phyloP scores from a whole-genome alignment of 176 grass and related monocot species.

The Otatea glauca region DNA sequence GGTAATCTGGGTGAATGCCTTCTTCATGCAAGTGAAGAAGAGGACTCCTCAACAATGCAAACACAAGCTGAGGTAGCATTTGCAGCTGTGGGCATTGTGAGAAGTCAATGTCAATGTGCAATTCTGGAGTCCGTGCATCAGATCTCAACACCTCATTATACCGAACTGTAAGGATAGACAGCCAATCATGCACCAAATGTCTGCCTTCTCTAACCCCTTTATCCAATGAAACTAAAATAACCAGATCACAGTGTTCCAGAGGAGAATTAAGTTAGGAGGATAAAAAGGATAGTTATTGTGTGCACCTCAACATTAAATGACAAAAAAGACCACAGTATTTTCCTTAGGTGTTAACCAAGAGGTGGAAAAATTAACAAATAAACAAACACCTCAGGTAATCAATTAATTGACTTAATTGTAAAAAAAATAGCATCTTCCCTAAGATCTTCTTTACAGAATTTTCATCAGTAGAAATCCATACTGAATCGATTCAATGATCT shows the following conservation, averaged over 20 bases:
- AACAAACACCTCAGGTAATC: neutral
- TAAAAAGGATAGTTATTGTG: constrained; percentile 12
- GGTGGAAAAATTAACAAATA: neutral
- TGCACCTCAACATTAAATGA: constrained; percentile 7
- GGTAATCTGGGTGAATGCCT: constrained; percentile 96
- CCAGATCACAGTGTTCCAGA: constrained; percentile 54
- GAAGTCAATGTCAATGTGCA: constrained; percentile 79
- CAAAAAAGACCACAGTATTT: neutral
- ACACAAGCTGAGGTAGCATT: constrained; percentile 78
- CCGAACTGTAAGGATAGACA: constrained; percentile 78
- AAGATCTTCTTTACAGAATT: constrained; percentile 15
- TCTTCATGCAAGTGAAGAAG: constrained; percentile 93
- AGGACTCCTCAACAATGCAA: constrained; percentile 86
- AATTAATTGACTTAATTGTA: neutral
- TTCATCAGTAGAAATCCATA: neutral
- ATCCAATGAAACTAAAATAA: constrained; percentile 85
- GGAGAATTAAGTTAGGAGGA: constrained; percentile 10
- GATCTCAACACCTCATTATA: constrained; percentile 63
- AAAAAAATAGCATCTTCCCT: neutral
- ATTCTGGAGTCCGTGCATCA: constrained; percentile 52
- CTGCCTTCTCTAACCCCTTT: constrained; percentile 91
- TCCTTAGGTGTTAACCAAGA: neutral
- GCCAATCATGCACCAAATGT: constrained; percentile 81
- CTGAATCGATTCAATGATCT: constrained; percentile 26
- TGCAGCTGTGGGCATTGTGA: constrained; percentile 84